Base-by-base conservation (phyloP, 2,329 filamentous ascomycete species). In the Rhinocladiella mackenziei region DNA sequence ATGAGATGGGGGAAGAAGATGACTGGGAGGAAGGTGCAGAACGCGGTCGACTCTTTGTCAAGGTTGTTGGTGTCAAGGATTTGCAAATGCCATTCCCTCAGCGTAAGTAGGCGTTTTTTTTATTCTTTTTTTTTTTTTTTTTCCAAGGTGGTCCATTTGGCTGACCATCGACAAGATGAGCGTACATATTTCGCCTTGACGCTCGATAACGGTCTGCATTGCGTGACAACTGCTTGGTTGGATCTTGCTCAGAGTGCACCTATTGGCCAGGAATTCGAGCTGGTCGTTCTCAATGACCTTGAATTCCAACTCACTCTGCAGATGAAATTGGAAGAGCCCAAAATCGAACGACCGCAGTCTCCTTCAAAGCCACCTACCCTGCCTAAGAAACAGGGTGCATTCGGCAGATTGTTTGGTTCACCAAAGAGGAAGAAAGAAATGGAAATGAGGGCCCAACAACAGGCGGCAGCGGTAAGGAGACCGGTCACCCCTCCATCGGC, bases 221-320 rank as follows among this genome's bases (percentile, higher is more conserved):
- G 92, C 60, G 92, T 98, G 11, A 98, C 92, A 0, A 98, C 92
- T 3, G 84, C 89, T 1, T 96, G 89, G 86, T 75, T 97, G 6
- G 92, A 98, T 65, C 74, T 98, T 48, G 89, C 88, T 14, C 85
- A 86, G 57, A 91, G 86, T 48, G 91, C 92, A 2, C 89, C 92
- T 0, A 97, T 98, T 56, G 92, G 91, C 5, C 92, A 98, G 62
- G 92, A 98, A 63, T 98, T 98, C 58, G 92, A 98, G 69, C 81
- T 98, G 32, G 89, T 97, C 22, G 92, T 98, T 18, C 83, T 94
- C 37, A 92, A 95, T 57, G 92, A 98, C 58, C 80, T 98, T n/a
- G 92, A 98, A 65, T 98, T 98, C 70, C 92, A 98, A 67, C 78
- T 98, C 28, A 97, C 92, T 0, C 77, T 98, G 10, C 94, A 96